Evolutionary conservation across 208 protist genomes (phyloP), one percentile per base, ranked within the genome.

Genomic region (Leishmania aethiopica): DNA sequence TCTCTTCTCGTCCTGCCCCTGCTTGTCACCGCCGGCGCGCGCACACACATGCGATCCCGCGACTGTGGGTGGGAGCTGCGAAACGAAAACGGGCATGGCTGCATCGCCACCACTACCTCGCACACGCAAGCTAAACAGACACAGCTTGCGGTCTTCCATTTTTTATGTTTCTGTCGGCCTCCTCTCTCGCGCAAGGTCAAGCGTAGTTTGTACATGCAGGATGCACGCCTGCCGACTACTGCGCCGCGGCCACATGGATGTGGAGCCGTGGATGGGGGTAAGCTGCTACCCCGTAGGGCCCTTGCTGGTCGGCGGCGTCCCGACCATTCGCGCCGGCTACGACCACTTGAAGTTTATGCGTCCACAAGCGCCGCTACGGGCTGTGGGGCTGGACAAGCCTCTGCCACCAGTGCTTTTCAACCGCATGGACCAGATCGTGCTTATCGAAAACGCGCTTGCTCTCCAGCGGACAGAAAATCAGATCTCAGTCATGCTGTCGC

Each of bases 361-460:
- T 17, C 86, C 92, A 1, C 81, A 96, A 71, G 79, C 84, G 3
- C 95, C 95, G 3, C 42, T 96, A 45, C 90, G 95, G 45, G 89
- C 90, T 28, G 94, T 96, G 72, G 88, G 91, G n/a, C 81, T 95
- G 71, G 86, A 89, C 17, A 89, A 83, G 62, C 84, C 88, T 37
- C 87, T 96, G 13, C 95, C 93, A 5, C 93, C 92, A 10, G 95
- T 96, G 13, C 90, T 96, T 47, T 95, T 91, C 86, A 96, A 96
- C 84, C 90, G 93, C 47, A 81, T 93, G 82, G 95, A 98, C 71
- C 92, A 97, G 69, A 87, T 98, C 37, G 82, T 97, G 19, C 88
- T 90, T 42, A 91, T 98, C 45, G 93, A 98, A 73, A 96, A 98
- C 74, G 93, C 93, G 17, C 86, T 98, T 57, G 95, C 91, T 19